These are phyloP conservation scores for Hemileia vastatrix DNA, from an alignment of 1,284 basidiomycete species.

Conservation along the genomic window DNA sequence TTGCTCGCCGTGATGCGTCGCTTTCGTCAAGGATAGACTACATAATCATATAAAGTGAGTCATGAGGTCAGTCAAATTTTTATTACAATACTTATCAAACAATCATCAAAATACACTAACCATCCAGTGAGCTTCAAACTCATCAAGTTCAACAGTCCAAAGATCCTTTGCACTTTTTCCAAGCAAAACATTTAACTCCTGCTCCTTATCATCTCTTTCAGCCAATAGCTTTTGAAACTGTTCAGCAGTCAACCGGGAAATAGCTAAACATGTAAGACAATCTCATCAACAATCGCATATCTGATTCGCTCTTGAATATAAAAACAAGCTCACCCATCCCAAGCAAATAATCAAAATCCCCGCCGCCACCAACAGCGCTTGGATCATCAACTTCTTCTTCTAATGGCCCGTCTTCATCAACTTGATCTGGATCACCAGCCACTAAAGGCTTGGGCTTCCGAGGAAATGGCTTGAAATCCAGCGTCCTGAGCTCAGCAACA, in stretches of 20 bases:
- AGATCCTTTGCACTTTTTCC: slow-evolving; percentile 70
- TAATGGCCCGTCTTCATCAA: slow-evolving; percentile 56
- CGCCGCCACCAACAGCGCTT: slow-evolving; percentile 50
- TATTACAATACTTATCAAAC: neutral
- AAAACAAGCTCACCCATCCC: slow-evolving; percentile 58
- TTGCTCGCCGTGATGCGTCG: slow-evolving; percentile 6
- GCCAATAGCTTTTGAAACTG: slow-evolving; percentile 75
- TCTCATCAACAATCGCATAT: slow-evolving; percentile 18
- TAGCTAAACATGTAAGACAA: slow-evolving; percentile 26
- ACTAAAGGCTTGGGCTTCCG: slow-evolving; percentile 56
- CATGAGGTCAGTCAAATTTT: neutral
- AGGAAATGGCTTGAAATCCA: slow-evolving; percentile 82
- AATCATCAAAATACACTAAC: slow-evolving; percentile 48
- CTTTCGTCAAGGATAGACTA: slow-evolving; percentile 3
- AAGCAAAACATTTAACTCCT: slow-evolving; percentile 68
- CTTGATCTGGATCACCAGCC: slow-evolving; percentile 54
- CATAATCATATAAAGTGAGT: neutral
- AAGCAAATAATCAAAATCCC: slow-evolving; percentile 88
- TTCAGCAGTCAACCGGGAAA: slow-evolving; percentile 29
- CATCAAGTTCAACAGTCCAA: slow-evolving; percentile 83
- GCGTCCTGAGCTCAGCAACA: slow-evolving; percentile 69
- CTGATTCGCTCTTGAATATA: neutral
- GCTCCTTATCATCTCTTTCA: slow-evolving; percentile 73
- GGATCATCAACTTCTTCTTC: slow-evolving; percentile 50
- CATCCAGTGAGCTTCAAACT: slow-evolving; percentile 74